Conservation (phyloP, 108 stramenopile species). For the Aureococcus anophagefferens region DNA sequence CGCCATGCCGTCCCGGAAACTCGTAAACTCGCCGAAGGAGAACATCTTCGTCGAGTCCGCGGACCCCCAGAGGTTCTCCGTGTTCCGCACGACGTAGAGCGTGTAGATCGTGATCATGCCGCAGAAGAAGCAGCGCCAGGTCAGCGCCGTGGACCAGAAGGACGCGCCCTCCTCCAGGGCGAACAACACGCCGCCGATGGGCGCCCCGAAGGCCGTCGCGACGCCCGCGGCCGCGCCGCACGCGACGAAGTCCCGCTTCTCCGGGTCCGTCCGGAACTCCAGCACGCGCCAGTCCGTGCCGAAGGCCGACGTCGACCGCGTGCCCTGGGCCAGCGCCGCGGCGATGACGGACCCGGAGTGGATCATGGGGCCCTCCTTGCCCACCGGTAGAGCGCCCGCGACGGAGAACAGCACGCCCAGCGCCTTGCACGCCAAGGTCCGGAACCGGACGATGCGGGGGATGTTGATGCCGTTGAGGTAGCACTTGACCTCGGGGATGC, state of each 20-base stretch:
- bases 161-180: slow-evolving; percentile 87
- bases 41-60: slow-evolving; percentile 80
- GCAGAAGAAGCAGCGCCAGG: slow-evolving; percentile 90
- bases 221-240: slow-evolving; percentile 94
- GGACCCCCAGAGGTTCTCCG: slow-evolving; percentile 62
- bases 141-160: slow-evolving; percentile 90
- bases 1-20: slow-evolving; percentile 45
- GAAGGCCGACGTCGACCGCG: slow-evolving; percentile 77
- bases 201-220: slow-evolving; percentile 82
- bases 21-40: slow-evolving; percentile 70
- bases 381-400: slow-evolving; percentile 81
- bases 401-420: slow-evolving; percentile 85
- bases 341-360: slow-evolving; percentile 69
- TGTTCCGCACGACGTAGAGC: slow-evolving; percentile 61
- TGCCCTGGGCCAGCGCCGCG: slow-evolving; percentile 75
- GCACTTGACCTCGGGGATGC: slow-evolving; percentile 96
- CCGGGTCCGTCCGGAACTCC: background rate
- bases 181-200: slow-evolving; percentile 94
- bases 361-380: slow-evolving; percentile 96
- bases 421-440: slow-evolving; percentile 85
- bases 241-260: slow-evolving; percentile 77
- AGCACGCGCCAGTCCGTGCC: slow-evolving; percentile 54
- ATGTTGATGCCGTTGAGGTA: slow-evolving; percentile 88
- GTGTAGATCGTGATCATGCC: slow-evolving; percentile 85
- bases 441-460: slow-evolving; percentile 72